Percentiles rank a stretch among this genome's conserved stretches.
These are phyloP conservation scores for Penicillium italicum DNA, from an alignment of 2,329 filamentous ascomycete genomes.

Conservation along the genomic window DNA sequence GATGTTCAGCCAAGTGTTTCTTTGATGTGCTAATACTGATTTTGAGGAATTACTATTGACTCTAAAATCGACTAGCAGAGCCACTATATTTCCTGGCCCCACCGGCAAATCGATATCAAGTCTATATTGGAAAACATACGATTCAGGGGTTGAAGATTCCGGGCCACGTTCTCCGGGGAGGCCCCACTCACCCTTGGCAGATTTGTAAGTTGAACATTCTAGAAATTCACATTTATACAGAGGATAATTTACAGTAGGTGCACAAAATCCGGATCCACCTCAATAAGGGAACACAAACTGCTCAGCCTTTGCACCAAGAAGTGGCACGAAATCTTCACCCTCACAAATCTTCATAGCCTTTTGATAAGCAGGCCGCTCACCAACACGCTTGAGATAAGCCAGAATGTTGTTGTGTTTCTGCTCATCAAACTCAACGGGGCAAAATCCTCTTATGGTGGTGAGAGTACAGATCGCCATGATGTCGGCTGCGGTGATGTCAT, in stretches of 20 bases:
- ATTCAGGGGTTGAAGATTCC: no score
- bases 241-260: neutral
- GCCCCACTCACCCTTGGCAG: neutral
- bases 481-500: conserved; percentile 21
- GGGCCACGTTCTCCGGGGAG: neutral
- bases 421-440: conserved; percentile 14
- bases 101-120: no score
- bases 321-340: conserved; percentile 20
- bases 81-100: neutral
- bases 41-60: conserved; percentile 1
- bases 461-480: conserved; percentile 20
- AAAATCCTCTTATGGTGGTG: conserved; percentile 23
- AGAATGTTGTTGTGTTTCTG: conserved; percentile 18
- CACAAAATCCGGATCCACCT: neutral
- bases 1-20: neutral
- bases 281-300: conserved; percentile 13
- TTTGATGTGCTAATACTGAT: neutral
- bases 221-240: neutral
- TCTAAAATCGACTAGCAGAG: neutral
- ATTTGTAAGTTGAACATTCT: neutral
- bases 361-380: conserved; percentile 20
- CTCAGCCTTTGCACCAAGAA: conserved; percentile 14
- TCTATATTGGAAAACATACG: no score
- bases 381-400: conserved; percentile 19
- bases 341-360: conserved; percentile 23